These are phyloP conservation scores for Pterocarpus santalinus DNA, from an alignment of 306 rosid genomes.

Conservation along the genomic window DNA sequence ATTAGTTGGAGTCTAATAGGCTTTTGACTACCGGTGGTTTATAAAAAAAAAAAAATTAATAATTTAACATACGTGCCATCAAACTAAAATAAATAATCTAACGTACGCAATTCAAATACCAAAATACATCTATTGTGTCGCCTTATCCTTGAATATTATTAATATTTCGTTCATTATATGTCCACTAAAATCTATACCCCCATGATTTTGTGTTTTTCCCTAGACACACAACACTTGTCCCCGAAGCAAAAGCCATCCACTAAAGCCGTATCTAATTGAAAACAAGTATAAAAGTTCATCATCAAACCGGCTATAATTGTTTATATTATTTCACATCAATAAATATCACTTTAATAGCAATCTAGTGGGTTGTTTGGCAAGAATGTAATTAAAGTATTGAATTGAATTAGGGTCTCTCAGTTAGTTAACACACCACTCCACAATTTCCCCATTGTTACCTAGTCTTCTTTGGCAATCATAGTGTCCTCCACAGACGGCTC, in stretches of 20 bases:
- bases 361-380: conserved; percentile 35
- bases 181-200: conserved; percentile 37
- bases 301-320: conserved; percentile 23
- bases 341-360: conserved; percentile 2
- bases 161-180: conserved; percentile 1
- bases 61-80: too few species aligned
- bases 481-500: conserved; percentile 50
- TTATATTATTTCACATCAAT: neutral
- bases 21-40: too few species aligned
- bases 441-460: conserved; percentile 4
- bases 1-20: too few species aligned
- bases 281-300: neutral
- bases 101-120: neutral
- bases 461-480: conserved; percentile 50
- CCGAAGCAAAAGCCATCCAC: conserved; percentile 24
- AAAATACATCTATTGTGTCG: neutral
- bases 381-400: neutral
- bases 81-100: too few species aligned
- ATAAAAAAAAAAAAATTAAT: too few species aligned
- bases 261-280: neutral
- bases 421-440: conserved; percentile 46
- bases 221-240: conserved; percentile 34
- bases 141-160: neutral
- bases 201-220: conserved; percentile 30
- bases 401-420: neutral